Percentiles rank a stretch among this genome's conserved stretches.
Evolutionary conservation across 257 asterid species (phyloP).

Genomic region (Solanum lignicaule): DNA sequence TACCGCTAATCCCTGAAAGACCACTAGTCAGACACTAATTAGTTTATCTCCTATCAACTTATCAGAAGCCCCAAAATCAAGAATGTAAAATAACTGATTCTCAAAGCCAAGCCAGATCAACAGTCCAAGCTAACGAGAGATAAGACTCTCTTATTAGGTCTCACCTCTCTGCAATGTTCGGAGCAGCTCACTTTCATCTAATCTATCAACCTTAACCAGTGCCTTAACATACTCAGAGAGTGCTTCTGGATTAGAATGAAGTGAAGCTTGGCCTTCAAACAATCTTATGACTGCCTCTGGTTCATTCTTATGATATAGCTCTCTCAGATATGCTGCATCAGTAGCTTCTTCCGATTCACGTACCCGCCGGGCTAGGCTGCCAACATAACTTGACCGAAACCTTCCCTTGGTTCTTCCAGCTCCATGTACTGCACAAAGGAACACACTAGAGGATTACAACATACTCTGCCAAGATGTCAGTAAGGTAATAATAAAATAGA

Average conservation of each 20-base stretch:
- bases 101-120: not conserved
- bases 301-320: conserved; percentile 54
- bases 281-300: conserved; percentile 72
- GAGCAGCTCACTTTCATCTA: conserved; percentile 74
- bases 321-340: conserved; percentile 76
- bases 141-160: not conserved
- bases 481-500: not conserved
- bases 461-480: not conserved
- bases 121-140: not conserved
- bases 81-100: not conserved
- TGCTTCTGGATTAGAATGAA: conserved; percentile 71
- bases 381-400: conserved; percentile 44
- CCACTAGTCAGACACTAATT: not conserved
- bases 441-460: not conserved
- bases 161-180: conserved; percentile 74
- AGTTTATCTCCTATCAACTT: not conserved
- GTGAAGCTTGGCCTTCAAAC: conserved; percentile 71
- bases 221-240: conserved; percentile 86
- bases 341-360: conserved; percentile 51
- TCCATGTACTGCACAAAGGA: conserved; percentile 27
- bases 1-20: conserved; percentile 36
- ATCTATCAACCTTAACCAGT: conserved; percentile 73
- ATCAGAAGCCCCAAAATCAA: not conserved
- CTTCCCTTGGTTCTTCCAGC: conserved; percentile 25
- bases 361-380: conserved; percentile 59